Conservation (phyloP, 768 basidiomycete genomes). For the Chalciporus piperatus region DNA sequence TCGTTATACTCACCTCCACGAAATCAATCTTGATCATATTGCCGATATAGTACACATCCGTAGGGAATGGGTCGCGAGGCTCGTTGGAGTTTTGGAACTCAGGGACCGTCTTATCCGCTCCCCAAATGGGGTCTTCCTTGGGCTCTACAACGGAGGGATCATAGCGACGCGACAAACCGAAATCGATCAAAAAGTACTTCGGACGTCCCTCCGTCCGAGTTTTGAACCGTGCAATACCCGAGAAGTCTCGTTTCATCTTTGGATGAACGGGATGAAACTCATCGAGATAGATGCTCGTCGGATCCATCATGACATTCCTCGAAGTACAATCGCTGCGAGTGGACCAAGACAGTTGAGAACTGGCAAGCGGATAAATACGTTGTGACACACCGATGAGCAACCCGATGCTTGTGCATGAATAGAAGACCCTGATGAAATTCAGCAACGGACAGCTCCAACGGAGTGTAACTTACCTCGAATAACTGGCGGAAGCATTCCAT, state of each 20-base stretch:
- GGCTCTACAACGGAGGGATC: conserved; percentile 19
- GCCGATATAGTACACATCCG: no score
- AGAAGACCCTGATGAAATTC: conserved; percentile 11
- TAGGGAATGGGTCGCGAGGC: no score
- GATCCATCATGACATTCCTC: conserved; percentile 32
- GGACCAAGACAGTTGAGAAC: no score
- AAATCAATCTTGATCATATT: no score
- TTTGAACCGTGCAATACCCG: no score
- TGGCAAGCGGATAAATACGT: no score
- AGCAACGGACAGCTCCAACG: background rate
- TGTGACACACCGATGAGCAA: conserved; percentile 2
- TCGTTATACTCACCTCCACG: no score
- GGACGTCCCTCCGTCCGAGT: conserved; percentile 26
- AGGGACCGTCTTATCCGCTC: conserved; percentile 41
- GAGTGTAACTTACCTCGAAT: conserved; percentile 19
- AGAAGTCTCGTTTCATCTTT: no score
- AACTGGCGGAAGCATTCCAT: conserved; percentile 25
- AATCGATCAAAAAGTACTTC: conserved; percentile 18
- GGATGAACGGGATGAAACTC: conserved; percentile 2
- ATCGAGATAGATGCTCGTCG: conserved; percentile 18
- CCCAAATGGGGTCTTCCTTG: conserved; percentile 27
- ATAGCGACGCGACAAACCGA: conserved; percentile 32
- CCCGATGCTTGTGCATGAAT: conserved; percentile 18
- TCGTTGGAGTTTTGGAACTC: conserved; percentile 25
- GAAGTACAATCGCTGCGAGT: conserved; percentile 18